Conservation (phyloP, 768 basidiomycete genomes). For the Boletus pseudo-olivaceus region DNA sequence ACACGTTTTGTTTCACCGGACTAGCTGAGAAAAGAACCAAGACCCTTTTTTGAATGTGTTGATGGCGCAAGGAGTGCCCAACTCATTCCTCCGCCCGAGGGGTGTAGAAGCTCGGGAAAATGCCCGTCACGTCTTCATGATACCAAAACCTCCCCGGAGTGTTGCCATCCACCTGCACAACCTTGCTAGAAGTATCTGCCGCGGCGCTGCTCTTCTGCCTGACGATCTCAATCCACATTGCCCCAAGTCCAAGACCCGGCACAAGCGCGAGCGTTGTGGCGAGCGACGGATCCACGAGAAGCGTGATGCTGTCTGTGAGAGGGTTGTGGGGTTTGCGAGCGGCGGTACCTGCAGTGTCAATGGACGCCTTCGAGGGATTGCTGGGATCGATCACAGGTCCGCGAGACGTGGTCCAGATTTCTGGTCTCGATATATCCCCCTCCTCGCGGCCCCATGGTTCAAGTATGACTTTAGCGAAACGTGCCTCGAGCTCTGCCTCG, state of each 20-base stretch:
- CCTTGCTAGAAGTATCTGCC: neutral
- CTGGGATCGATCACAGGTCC: constrained; percentile 33
- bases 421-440: constrained; percentile 36
- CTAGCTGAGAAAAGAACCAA: neutral
- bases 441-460: constrained; percentile 51
- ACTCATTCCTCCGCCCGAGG: constrained; percentile 14
- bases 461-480: constrained; percentile 49
- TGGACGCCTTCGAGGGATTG: constrained; percentile 7
- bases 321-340: constrained; percentile 44
- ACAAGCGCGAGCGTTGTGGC: constrained; percentile 37
- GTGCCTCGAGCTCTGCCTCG: constrained; percentile 45
- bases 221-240: constrained; percentile 67
- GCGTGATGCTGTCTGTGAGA: constrained; percentile 53
- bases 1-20: neutral
- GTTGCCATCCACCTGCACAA: constrained; percentile 2
- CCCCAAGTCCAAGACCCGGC: constrained; percentile 59
- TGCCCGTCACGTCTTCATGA: constrained; percentile 50
- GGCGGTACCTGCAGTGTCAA: neutral
- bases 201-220: constrained; percentile 28
- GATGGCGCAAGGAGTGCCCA: neutral
- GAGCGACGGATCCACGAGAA: constrained; percentile 49
- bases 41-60: neutral
- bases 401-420: constrained; percentile 35
- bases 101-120: constrained; percentile 52
- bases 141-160: constrained; percentile 47